Conservation (phyloP, 169 alveolate species). For the Eimeria sp. region DNA sequence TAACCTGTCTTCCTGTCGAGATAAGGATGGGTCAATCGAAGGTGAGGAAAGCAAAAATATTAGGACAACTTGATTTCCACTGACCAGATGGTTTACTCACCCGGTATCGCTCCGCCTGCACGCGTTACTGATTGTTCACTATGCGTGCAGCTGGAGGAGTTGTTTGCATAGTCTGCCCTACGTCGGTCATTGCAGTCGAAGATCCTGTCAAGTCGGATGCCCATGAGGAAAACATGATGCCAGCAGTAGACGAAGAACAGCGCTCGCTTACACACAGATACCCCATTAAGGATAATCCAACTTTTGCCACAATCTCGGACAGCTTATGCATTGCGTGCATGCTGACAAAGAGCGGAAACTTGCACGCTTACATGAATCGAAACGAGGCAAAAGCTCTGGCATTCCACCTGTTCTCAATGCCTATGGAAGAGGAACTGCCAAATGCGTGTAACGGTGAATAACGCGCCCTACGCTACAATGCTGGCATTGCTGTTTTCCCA, state of each 20-base stretch:
- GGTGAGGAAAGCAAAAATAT: constrained; percentile 51
- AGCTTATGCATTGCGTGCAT: constrained; percentile 75
- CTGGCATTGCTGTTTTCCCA: background rate
- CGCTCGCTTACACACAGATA: constrained; percentile 4
- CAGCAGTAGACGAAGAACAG: background rate
- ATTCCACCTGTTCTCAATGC: constrained; percentile 59
- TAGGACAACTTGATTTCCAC: background rate
- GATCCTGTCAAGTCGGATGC: background rate
- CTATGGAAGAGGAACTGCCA: background rate
- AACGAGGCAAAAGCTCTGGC: constrained; percentile 77
- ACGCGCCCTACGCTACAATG: background rate
- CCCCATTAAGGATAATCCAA: constrained; percentile 42
- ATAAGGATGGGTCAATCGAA: constrained; percentile 65
- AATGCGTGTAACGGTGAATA: constrained; percentile 2
- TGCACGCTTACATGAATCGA: constrained; percentile 76
- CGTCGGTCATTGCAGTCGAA: constrained; percentile 39
- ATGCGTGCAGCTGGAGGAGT: constrained; percentile 80
- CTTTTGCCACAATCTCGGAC: constrained; percentile 37
- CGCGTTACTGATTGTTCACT: background rate
- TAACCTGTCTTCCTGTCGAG: constrained; percentile 73
- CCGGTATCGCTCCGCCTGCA: background rate
- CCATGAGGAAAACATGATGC: background rate
- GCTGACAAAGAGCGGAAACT: constrained; percentile 56
- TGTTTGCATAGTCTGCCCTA: constrained; percentile 76
- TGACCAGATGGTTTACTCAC: background rate